Evolutionary conservation across 2,329 filamentous ascomycete species (phyloP).

Genomic region (Exophiala sp.): DNA sequence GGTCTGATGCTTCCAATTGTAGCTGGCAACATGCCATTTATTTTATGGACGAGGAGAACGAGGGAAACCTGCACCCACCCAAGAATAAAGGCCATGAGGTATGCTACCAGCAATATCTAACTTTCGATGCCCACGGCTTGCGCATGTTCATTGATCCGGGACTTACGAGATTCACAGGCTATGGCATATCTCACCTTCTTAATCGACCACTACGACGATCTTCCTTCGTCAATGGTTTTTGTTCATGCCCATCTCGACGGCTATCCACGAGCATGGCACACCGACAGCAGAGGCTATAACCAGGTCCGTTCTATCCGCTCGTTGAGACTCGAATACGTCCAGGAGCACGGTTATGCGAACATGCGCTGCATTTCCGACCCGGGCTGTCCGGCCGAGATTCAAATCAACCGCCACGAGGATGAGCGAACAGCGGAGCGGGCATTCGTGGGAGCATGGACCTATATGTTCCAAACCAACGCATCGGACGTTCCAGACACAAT

Average conservation of each 20-base stretch:
- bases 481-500: conserved; percentile 34
- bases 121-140: too few relatives aligned
- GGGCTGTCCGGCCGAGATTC: conserved; percentile 42
- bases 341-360: conserved; percentile 56
- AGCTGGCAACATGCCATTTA: conserved; percentile 49
- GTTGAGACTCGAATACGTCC: conserved; percentile 51
- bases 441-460: conserved; percentile 36
- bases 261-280: conserved; percentile 47
- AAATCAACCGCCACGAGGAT: conserved; percentile 25
- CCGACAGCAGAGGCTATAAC: conserved; percentile 54
- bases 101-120: too few relatives aligned
- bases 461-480: conserved; percentile 32
- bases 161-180: conserved; percentile 32
- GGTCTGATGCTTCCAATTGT: not conserved
- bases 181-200: conserved; percentile 49
- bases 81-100: conserved; percentile 42
- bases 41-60: conserved; percentile 13
- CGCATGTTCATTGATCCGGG: too few relatives aligned
- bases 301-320: conserved; percentile 50
- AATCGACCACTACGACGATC: conserved; percentile 43
- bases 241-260: conserved; percentile 39
- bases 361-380: conserved; percentile 59
- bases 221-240: conserved; percentile 46
- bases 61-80: conserved; percentile 24
- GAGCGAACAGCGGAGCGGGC: conserved; percentile 37